Conservation (phyloP, 495 filamentous ascomycete genomes). For the Aspergillus olivimuriae region DNA sequence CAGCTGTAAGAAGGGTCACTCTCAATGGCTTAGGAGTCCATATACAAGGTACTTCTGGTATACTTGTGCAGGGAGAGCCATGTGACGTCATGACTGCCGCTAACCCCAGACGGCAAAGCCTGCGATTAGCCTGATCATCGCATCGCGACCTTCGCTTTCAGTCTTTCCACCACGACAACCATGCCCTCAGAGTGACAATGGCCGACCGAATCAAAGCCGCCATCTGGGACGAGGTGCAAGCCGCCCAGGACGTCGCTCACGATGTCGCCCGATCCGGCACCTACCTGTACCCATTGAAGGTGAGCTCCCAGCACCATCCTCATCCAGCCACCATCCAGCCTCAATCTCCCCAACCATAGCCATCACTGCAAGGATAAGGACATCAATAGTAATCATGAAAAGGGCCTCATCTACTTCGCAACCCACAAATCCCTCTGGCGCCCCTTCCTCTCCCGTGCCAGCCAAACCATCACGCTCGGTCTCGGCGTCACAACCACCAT, state of each 20-base stretch:
- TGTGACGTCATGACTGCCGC: too few species aligned
- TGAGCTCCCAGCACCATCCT: slow-evolving; percentile 19
- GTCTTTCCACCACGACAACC: background rate
- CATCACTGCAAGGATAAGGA: too few species aligned
- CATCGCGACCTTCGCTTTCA: background rate
- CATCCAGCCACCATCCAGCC: too few species aligned
- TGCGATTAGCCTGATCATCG: too few species aligned
- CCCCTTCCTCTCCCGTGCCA: slow-evolving; percentile 63
- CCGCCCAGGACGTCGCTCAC: slow-evolving; percentile 40
- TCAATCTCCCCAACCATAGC: background rate
- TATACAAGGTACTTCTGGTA: too few species aligned
- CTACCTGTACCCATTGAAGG: slow-evolving; percentile 85
- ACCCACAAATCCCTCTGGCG: slow-evolving; percentile 40
- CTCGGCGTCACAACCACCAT: slow-evolving; percentile 65
- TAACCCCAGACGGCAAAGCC: too few species aligned
- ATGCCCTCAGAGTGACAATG: slow-evolving; percentile 19
- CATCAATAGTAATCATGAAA: too few species aligned
- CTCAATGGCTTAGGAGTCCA: too few species aligned
- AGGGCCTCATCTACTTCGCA: slow-evolving; percentile 76
- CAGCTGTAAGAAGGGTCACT: too few species aligned
- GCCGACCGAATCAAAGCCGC: slow-evolving; percentile 36
- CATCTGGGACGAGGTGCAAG: slow-evolving; percentile 34
- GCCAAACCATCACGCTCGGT: slow-evolving; percentile 64
- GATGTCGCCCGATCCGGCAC: slow-evolving; percentile 65
- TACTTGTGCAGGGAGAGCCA: too few species aligned